These are phyloP conservation scores for Candida frijolesensis DNA, from an alignment of 1,139 yeast species.

Conservation along the genomic window DNA sequence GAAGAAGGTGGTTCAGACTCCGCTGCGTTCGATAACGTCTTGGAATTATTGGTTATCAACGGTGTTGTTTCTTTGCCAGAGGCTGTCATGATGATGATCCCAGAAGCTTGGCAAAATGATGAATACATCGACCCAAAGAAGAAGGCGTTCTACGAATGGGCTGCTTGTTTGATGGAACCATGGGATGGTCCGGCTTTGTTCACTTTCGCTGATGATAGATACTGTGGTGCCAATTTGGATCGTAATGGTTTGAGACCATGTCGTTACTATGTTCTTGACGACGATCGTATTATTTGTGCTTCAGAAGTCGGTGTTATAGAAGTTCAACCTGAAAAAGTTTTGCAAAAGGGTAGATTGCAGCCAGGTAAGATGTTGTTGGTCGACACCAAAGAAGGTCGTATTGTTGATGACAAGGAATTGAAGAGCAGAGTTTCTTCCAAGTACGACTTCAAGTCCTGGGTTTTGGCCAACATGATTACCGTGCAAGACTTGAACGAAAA, in stretches of 20 bases:
- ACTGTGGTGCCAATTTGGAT: conserved; percentile 97
- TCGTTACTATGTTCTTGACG: conserved; percentile 93
- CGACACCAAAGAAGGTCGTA: conserved; percentile 89
- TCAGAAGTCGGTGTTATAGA: conserved; percentile 97
- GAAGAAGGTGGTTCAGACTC: conserved; percentile 99
- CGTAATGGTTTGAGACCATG: conserved; percentile 98
- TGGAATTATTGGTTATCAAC: conserved; percentile 87
- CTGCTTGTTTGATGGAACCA: conserved; percentile 98
- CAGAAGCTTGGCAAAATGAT: conserved; percentile 98
- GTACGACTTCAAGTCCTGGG: conserved; percentile 93
- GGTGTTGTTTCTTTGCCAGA: conserved; percentile 93
- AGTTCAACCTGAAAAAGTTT: conserved; percentile 77
- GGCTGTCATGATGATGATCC: conserved; percentile 95
- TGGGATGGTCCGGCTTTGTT: conserved; percentile 99
- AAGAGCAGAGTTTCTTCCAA: conserved; percentile 80
- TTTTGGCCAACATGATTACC: conserved; percentile 79
- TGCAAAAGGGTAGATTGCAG: conserved; percentile 90
- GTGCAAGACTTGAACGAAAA: conserved; percentile 73
- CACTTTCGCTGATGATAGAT: conserved; percentile 96
- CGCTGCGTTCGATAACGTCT: conserved; percentile 96
- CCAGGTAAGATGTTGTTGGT: conserved; percentile 97
- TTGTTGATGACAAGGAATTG: conserved; percentile 90
- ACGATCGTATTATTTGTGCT: conserved; percentile 95
- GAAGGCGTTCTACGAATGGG: conserved; percentile 98
- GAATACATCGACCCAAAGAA: conserved; percentile 83